A percentile compares a stretch with the other conserved stretches of the same genome.
phyloP scores from a whole-genome alignment of 2,329 filamentous ascomycete genomes.

The Scolecobasidium constrictum region DNA sequence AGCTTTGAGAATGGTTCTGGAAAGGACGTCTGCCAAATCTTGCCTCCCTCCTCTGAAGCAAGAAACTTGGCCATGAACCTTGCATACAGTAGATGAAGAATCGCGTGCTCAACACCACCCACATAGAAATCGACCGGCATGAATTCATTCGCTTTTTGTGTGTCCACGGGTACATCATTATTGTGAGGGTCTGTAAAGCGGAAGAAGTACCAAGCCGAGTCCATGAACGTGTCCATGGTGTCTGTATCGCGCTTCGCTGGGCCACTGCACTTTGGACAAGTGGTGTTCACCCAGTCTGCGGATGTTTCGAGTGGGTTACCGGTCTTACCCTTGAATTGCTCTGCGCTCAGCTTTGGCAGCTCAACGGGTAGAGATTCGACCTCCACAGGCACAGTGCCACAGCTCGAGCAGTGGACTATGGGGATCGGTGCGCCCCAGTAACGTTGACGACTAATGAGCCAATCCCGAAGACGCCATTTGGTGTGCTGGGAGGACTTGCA shows the following conservation, averaged over 20 bases:
- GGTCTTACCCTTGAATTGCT: conserved; percentile 56
- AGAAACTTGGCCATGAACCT: conserved; percentile 87
- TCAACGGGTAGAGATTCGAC: conserved; percentile 64
- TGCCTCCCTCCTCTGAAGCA: conserved; percentile 35
- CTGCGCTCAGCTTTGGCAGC: conserved; percentile 57
- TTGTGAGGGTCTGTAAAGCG: conserved; percentile 67
- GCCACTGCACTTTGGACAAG: conserved; percentile 62
- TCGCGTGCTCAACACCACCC: conserved; percentile 83
- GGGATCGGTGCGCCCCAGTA: conserved; percentile 91
- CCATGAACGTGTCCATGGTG: conserved; percentile 94
- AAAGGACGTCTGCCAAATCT: conserved; percentile 26
- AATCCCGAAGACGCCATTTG: conserved; percentile 71
- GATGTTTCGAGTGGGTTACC: conserved; percentile 70
- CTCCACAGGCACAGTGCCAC: conserved; percentile 71
- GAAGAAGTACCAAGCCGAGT: conserved; percentile 90
- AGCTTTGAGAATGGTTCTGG: conserved; percentile 74
- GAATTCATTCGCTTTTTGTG: conserved; percentile 41
- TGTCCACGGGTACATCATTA: conserved; percentile 46
- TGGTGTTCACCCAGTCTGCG: conserved; percentile 61
- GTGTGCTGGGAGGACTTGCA: conserved; percentile 50
- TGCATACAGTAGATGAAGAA: conserved; percentile 78
- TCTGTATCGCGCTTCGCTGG: conserved; percentile 75
- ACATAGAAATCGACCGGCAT: conserved; percentile 83
- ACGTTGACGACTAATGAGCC: conserved; percentile 83
- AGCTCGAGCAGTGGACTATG: conserved; percentile 68